A percentile compares a stretch with the other conserved stretches of the same genome.
These are phyloP conservation scores for Tuber borchii DNA, from an alignment of 495 filamentous ascomycete species.

Conservation along the genomic window DNA sequence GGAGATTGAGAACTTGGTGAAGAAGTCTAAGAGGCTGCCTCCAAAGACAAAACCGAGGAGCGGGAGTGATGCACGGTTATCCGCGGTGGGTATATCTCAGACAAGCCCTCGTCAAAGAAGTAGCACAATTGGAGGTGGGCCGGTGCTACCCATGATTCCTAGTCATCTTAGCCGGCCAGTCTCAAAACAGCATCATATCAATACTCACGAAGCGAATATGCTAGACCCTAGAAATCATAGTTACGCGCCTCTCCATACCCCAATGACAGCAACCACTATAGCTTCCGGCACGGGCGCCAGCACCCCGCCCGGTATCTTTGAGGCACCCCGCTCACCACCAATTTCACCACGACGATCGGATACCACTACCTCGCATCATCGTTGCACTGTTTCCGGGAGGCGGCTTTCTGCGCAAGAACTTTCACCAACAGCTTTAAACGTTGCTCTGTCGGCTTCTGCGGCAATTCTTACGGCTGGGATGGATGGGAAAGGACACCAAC, in stretches of 20 bases:
- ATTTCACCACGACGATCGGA: constrained; percentile 25
- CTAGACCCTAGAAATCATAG: constrained; percentile 24
- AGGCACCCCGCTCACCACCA: constrained; percentile 47
- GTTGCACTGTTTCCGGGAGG: constrained; percentile 26
- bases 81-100: constrained; percentile 22
- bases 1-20: constrained; percentile 78
- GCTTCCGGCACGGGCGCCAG: constrained; percentile 14
- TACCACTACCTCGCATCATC: constrained; percentile 14
- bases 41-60: constrained; percentile 27
- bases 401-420: constrained; percentile 32
- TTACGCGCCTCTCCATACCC: constrained; percentile 32
- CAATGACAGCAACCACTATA: constrained; percentile 31
- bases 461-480: constrained; percentile 35
- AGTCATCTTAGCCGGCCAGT: constrained; percentile 48
- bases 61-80: constrained; percentile 36
- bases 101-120: constrained; percentile 38
- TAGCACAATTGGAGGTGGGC: constrained; percentile 46
- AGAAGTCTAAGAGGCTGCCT: constrained; percentile 53
- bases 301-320: constrained; percentile 43
- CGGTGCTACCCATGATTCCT: constrained; percentile 57
- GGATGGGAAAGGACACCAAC: constrained; percentile 25
- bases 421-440: constrained; percentile 36
- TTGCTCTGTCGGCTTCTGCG: constrained; percentile 34
- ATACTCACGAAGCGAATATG: constrained; percentile 39
- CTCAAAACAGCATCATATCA: constrained; percentile 39